Percentiles rank a stretch among this genome's conserved stretches.
phyloP scores from a whole-genome alignment of 2,329 filamentous ascomycete species.

The Alternaria conjuncta region DNA sequence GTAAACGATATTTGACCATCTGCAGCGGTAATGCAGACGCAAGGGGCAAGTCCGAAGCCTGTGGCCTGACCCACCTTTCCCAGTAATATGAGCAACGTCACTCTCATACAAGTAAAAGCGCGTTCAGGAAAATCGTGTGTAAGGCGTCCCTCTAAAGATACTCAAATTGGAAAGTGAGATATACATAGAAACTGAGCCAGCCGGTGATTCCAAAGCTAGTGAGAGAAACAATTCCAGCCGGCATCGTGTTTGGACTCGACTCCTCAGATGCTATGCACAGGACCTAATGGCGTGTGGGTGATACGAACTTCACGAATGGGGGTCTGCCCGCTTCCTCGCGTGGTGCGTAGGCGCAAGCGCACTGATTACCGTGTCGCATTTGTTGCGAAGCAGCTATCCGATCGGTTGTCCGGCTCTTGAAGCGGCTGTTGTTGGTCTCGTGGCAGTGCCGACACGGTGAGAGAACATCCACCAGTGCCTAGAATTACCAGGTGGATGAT shows the following conservation, averaged over 20 bases:
- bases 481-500: slow-evolving; percentile 1
- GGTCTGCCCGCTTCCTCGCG: slow-evolving; percentile 34
- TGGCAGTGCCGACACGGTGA: slow-evolving; percentile 13
- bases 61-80: slow-evolving; percentile 13
- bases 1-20: slow-evolving; percentile 2
- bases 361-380: slow-evolving; percentile 38
- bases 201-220: slow-evolving; percentile 20
- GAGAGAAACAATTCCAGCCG: slow-evolving; percentile 25
- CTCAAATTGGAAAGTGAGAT: slow-evolving; percentile 3
- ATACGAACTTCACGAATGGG: slow-evolving; percentile 35
- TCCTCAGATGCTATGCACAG: slow-evolving; percentile 26
- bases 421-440: slow-evolving; percentile 25
- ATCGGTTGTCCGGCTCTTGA: slow-evolving; percentile 27
- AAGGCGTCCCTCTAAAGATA: not conserved
- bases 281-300: slow-evolving; percentile 29
- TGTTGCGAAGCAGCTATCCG: slow-evolving; percentile 32
- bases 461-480: slow-evolving; percentile 1
- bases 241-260: slow-evolving; percentile 15
- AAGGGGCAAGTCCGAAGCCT: slow-evolving; percentile 29
- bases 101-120: slow-evolving; percentile 23
- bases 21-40: slow-evolving; percentile 34
- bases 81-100: slow-evolving; percentile 19
- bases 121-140: slow-evolving; percentile 9
- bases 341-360: slow-evolving; percentile 41
- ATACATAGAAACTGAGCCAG: slow-evolving; percentile 16